Conservation (phyloP, 2,329 filamentous ascomycete species). For the Neonectria neomacrospora region DNA sequence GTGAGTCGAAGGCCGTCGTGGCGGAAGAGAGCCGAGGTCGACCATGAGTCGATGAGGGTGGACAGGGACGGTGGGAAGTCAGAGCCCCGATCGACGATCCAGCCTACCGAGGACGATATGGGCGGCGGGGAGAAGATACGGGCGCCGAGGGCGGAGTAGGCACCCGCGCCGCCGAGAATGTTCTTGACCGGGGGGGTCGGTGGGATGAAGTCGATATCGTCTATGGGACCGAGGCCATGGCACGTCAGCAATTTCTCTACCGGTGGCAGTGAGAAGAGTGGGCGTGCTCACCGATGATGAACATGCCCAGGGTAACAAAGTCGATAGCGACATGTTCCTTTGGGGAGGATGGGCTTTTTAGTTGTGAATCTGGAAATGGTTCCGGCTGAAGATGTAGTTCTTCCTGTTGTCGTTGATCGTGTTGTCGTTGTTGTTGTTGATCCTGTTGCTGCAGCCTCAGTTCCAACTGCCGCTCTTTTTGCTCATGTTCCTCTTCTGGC, state of each 20-base stretch:
- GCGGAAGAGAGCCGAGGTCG: conserved; percentile 77
- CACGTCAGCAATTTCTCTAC: conserved; percentile 26
- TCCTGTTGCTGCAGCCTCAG: background rate
- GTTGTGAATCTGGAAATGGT: background rate
- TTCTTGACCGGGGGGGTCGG: conserved; percentile 75
- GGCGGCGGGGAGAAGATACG: conserved; percentile 83
- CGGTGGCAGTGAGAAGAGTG: background rate
- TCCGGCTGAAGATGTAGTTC: background rate
- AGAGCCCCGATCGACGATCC: conserved; percentile 89
- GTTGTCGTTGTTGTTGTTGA: conserved; percentile 1
- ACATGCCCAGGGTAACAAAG: conserved; percentile 78
- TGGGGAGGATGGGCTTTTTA: background rate
- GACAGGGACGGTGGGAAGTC: conserved; percentile 82
- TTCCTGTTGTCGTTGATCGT: background rate
- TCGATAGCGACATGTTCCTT: conserved; percentile 56
- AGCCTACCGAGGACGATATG: conserved; percentile 76
- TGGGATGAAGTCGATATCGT: conserved; percentile 89
- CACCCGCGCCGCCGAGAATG: conserved; percentile 88
- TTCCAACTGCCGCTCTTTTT: background rate
- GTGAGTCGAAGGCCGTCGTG: conserved; percentile 75
- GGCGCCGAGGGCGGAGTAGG: conserved; percentile 88
- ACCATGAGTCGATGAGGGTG: conserved; percentile 75
- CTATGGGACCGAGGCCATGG: conserved; percentile 55
- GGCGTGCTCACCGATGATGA: conserved; percentile 71
- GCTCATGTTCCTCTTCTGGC: background rate